Evolutionary conservation across 2,329 filamentous ascomycete genomes (phyloP), one percentile per base, ranked within the genome.

Genomic region (Fusarium denticulatum): DNA sequence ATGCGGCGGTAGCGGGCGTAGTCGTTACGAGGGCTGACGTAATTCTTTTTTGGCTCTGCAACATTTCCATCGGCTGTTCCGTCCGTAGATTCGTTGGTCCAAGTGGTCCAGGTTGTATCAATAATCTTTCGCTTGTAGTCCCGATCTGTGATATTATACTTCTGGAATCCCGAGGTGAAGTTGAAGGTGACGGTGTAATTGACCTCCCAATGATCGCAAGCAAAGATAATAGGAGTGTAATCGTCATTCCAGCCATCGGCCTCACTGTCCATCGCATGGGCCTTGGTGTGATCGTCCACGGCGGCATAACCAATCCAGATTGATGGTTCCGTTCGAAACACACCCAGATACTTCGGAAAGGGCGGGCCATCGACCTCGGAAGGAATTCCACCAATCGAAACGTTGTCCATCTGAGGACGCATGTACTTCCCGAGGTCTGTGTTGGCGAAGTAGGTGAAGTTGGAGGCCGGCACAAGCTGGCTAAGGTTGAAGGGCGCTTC

Each of bases 141-240:
- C 3, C 71, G 34, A 3, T 71, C n/a, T 0, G 39, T 42, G 1
- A 77, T 26, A 7, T 73, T 28, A 26, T 77, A 73, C 0, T 43
- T 69, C 26, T 77, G 71, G 1, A 75, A 36, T 1, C 75, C 75
- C 0, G 64, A 40, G 0, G 75, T 75, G 7, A 69, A 77, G 28
- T 71, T 69, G 30, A 77, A 52, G 0, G 52, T 67, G 4, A 75
- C 75, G 0, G 71, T 76, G 5, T 77, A 76, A 2, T 73, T 73
- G 4, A 69, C 69, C 34, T 77, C 75, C 34, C 67, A 77, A 16
- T 77, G 75, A 14, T 77, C 75, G 8, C 75, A 77, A 6, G 69
- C 75, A 39, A 77, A 69, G 6, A 76, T 62, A 0, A 64, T 32
- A 0, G 73, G 60, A 1, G 64, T 75, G 18, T 69, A 77, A 1